These are phyloP conservation scores for Lachancea nothofagi DNA, from an alignment of 805 yeast species.

Conservation along the genomic window DNA sequence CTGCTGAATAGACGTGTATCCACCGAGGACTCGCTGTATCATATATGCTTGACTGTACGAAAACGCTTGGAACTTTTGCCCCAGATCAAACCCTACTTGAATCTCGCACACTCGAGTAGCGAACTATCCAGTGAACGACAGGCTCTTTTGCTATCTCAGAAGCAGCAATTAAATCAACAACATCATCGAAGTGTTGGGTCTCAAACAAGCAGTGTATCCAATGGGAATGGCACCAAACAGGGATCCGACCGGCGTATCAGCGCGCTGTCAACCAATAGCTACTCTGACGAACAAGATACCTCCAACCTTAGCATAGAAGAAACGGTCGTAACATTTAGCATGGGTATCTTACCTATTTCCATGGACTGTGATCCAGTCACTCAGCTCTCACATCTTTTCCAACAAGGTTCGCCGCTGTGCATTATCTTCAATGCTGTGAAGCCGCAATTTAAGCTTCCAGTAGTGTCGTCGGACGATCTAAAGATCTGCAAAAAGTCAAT, in stretches of 20 bases:
- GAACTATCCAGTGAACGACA: constrained; percentile 70
- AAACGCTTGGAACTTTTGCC: constrained; percentile 52
- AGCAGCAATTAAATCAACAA: constrained; percentile 29
- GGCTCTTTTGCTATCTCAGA: constrained; percentile 45
- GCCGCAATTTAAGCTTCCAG: constrained; percentile 53
- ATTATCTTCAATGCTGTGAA: constrained; percentile 69
- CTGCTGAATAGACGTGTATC: constrained; percentile 60
- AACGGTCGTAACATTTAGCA: constrained; percentile 53
- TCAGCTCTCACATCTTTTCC: constrained; percentile 79
- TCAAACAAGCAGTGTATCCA: constrained; percentile 14
- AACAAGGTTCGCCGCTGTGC: constrained; percentile 90
- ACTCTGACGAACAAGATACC: constrained; percentile 30
- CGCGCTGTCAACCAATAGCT: constrained; percentile 32
- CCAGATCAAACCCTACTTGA: constrained; percentile 63
- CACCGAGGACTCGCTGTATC: constrained; percentile 63
- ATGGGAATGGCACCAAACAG: constrained; percentile 16
- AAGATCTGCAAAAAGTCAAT: constrained; percentile 83
- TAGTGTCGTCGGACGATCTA: constrained; percentile 71
- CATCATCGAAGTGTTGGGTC: constrained; percentile 22
- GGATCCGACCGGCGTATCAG: constrained; percentile 31
- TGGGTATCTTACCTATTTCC: constrained; percentile 71
- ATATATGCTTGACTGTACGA: constrained; percentile 55
- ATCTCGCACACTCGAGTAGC: constrained; percentile 58
- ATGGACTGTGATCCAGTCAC: constrained; percentile 87
- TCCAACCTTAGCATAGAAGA: constrained; percentile 26